Base-by-base conservation (phyloP, 2,329 filamentous ascomycete species). In the Epicoccum nigrum region DNA sequence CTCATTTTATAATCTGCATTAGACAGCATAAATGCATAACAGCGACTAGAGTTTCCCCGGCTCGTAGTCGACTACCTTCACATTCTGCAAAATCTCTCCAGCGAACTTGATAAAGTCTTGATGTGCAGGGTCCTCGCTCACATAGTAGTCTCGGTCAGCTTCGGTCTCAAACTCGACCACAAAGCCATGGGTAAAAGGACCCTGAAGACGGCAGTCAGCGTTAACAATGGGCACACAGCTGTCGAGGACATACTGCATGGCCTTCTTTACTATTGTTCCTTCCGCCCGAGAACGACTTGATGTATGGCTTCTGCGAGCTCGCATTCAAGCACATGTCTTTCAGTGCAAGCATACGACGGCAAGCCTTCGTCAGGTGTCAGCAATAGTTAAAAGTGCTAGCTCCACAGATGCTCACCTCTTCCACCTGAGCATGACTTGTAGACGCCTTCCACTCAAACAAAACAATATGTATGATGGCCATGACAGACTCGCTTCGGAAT, bases 381-480 rank as follows among this genome's bases (percentile, higher is more conserved):
- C 30, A 46, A 44, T 7, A 21, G 16, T 7, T 15, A 38, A 8
- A 8, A n/a, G 37, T n/a, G 16, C 16, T 15, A 21, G 17, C 17
- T 9, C n/a, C 17, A 41, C 23, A 51, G 28, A 21, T 13, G 41
- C 19, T 40, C 52, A 87, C 87, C 61, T 83, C 79, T 59, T 82
- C 75, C 7, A 88, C 74, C 25, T 81, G 75, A 13, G 79, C 78
- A 1, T 76, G 59, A 1, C 76, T 74, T 1, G 77, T 69, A 0
- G 75, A 74, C 0, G 81, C 69, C 64, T 86, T 86, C 76, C 88
- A 88, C 54, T 84, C 78, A 62, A 89, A 86, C 20, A 88, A 75
- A 3, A 90, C 86, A 42, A 89, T 80, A 67, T 90, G 87, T n/a
- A 83, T 76, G 59, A 89, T 78, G 0, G 83, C 67, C 86, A 88